Evolutionary conservation across 768 basidiomycete genomes (phyloP), one percentile per base, ranked within the genome.

Genomic region (Lyophyllum semitale): DNA sequence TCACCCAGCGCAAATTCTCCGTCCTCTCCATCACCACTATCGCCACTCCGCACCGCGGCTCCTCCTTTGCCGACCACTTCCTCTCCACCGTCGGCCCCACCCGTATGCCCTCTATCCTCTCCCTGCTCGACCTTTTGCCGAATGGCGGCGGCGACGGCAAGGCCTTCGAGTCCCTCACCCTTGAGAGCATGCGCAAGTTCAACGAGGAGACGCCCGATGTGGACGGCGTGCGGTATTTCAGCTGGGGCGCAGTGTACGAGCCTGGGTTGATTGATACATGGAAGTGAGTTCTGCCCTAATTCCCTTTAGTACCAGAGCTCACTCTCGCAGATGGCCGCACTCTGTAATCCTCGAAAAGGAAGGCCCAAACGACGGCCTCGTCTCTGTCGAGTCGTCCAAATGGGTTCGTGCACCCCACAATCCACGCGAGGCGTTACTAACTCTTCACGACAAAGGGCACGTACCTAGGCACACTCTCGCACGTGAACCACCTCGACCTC

Each of bases 91-190:
- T 93, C n/a, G 90, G 91, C 9, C 79, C 71, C 9, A 64, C 76
- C 12, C 83, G 84, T 40, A 79, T 92, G 73, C 86, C 89, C 18
- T 83, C 83, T 3, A 81, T 92, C 15, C 76, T 92, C 26, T 79
- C 85, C 18, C 75, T 91, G 15, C 82, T 99, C 20, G 89, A 94
- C 59, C 67, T 97, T 38, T 81, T 94, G 2, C 91, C 95, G 0
- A 96, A 91, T 54, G 92, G 95, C 9, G 92, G 93, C 1, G 97
- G 97, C 9, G 95, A 98, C 60, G 97, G 97, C 8, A 88, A 85
- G 59, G 97, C 97, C 4, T 98, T 99, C 59, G 86, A 93, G 64
- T 89, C 81, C 53, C 84, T 99, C 42, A 95, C 94, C 0, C 71
- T 87, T 8, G 85, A 88, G 26, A 86, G 84, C 57, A 99, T 98